These are phyloP conservation scores for Rheum nobile DNA, from an alignment of 148 eudicot genomes.

Conservation along the genomic window DNA sequence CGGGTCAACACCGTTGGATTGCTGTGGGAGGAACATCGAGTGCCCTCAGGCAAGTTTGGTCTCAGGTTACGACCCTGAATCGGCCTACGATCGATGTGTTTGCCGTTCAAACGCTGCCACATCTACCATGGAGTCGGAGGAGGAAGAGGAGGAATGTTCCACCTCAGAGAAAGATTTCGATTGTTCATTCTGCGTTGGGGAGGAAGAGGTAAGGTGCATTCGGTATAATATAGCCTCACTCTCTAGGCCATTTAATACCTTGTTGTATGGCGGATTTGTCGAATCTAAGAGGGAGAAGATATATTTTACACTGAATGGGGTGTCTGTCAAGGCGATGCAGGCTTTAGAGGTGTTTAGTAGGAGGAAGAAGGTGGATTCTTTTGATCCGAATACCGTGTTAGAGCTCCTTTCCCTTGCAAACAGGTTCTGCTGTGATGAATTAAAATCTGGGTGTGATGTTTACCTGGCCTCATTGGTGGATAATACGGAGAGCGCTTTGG, in stretches of 20 bases:
- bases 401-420: conserved; percentile 64
- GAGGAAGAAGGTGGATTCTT: conserved; percentile 36
- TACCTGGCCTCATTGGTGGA: conserved; percentile 51
- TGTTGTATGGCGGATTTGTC: conserved; percentile 57
- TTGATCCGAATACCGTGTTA: conserved; percentile 40
- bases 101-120: conserved; percentile 16
- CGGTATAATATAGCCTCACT: conserved; percentile 45
- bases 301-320: conserved; percentile 42
- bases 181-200: conserved; percentile 29
- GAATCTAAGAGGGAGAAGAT: conserved; percentile 55
- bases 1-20: conserved; percentile 40
- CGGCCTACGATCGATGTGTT: conserved; percentile 30
- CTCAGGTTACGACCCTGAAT: conserved; percentile 47
- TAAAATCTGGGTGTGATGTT: conserved; percentile 57
- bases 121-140: background rate
- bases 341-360: conserved; percentile 69
- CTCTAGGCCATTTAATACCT: conserved; percentile 56
- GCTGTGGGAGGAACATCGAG: conserved; percentile 41
- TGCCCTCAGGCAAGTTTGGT: conserved; percentile 42
- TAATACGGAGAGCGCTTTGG: conserved; percentile 42
- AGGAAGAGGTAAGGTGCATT: conserved; percentile 52
- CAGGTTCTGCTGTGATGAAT: conserved; percentile 70
- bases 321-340: conserved; percentile 49
- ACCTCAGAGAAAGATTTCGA: conserved; percentile 36
- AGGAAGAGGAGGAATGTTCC: conserved; percentile 33